Evolutionary conservation across 2,329 filamentous ascomycete species (phyloP).

Genomic region (Penicillium capsulatum): DNA sequence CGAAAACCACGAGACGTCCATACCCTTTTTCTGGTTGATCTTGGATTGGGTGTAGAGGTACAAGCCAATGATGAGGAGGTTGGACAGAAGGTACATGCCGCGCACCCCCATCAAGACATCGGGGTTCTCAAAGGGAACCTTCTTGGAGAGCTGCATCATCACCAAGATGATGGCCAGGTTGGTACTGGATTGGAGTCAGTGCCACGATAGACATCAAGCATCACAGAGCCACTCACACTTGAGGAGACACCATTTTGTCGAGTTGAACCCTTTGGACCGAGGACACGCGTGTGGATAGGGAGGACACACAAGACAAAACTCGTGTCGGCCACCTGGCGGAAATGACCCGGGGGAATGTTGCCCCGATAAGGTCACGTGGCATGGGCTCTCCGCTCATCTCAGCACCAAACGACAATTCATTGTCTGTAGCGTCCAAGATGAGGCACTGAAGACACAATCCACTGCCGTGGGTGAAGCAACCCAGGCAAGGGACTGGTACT

Average conservation of each 20-base stretch:
- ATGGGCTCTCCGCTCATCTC: background rate
- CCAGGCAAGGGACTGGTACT: too few species aligned
- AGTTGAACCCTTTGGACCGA: slow-evolving; percentile 16
- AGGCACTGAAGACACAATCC: too few species aligned
- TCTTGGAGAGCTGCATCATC: slow-evolving; percentile 98
- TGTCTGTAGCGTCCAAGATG: too few species aligned
- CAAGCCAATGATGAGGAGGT: slow-evolving; percentile 77
- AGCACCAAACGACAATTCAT: background rate
- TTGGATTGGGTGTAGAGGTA: slow-evolving; percentile 80
- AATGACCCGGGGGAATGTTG: background rate
- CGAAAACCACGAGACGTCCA: slow-evolving; percentile 4
- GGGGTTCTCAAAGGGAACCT: slow-evolving; percentile 89
- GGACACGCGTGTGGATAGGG: background rate
- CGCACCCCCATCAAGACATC: slow-evolving; percentile 62
- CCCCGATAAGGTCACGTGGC: background rate
- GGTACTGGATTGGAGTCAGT: slow-evolving; percentile 54
- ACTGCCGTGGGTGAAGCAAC: too few species aligned
- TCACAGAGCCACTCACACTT: slow-evolving; percentile 52
- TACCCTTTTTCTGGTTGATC: slow-evolving; percentile 98
- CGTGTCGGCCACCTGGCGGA: slow-evolving; percentile 20
- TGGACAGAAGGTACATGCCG: slow-evolving; percentile 62
- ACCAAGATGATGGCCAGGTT: slow-evolving; percentile 92
- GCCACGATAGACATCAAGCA: slow-evolving; percentile 1
- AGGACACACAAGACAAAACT: slow-evolving; percentile 2
- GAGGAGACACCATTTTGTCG: slow-evolving; percentile 61